Percentiles rank a stretch among this genome's conserved stretches.
phyloP scores from a whole-genome alignment of 306 rosid genomes.

The Casuarina equisetifolia region DNA sequence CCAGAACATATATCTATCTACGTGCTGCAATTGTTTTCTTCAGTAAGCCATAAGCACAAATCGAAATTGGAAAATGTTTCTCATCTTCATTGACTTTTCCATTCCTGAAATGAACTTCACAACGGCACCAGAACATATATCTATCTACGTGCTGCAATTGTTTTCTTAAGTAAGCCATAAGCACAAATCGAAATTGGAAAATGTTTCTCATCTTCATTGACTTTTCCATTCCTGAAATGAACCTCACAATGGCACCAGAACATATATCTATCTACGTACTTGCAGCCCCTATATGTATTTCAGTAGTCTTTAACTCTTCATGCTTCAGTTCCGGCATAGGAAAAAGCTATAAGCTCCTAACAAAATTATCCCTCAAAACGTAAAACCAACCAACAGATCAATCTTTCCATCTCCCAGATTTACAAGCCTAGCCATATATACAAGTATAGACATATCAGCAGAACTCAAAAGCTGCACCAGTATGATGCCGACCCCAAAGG shows the following conservation, averaged over 20 bases:
- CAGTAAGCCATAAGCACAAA: background rate
- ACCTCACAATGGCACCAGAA: background rate
- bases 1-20: background rate
- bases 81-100: constrained; percentile 9
- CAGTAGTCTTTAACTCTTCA: constrained; percentile 18
- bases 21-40: too few relatives aligned
- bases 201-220: background rate
- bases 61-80: background rate
- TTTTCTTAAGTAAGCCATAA: background rate
- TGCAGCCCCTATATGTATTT: background rate
- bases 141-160: constrained; percentile 2
- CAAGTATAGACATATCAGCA: constrained; percentile 39
- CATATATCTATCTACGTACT: background rate
- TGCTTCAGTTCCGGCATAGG: constrained; percentile 23
- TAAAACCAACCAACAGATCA: constrained; percentile 32
- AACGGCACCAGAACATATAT: background rate
- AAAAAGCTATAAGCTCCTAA: constrained; percentile 30
- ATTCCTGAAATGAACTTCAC: constrained; percentile 11
- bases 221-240: constrained; percentile 15
- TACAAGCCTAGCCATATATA: constrained; percentile 59
- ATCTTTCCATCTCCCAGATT: constrained; percentile 38
- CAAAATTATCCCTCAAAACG: constrained; percentile 20
- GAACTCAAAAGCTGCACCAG: constrained; percentile 25
- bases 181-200: background rate
- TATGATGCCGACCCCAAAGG: constrained; percentile 21